These are phyloP conservation scores for Cladosporium colombiae DNA, from an alignment of 2,329 filamentous ascomycete genomes.

Conservation along the genomic window DNA sequence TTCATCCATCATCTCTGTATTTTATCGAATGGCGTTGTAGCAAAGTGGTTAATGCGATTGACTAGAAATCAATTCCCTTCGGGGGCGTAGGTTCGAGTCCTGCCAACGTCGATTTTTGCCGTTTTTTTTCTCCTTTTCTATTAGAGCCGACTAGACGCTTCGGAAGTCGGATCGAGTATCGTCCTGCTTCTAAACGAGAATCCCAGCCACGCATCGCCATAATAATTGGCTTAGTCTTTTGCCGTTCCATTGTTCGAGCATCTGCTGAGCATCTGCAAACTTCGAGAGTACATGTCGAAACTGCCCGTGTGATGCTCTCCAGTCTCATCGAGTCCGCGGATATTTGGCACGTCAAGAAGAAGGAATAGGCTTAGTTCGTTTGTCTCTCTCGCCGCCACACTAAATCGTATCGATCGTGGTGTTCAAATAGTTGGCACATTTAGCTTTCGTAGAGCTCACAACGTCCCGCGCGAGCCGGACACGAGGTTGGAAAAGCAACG, in stretches of 20 bases:
- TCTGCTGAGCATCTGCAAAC: not conserved
- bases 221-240: not conserved
- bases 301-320: not conserved
- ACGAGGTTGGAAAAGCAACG: not conserved
- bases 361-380: not conserved
- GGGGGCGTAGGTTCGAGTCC: too few relatives aligned
- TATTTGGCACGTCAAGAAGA: not conserved
- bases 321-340: not conserved
- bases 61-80: too few relatives aligned
- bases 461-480: not conserved
- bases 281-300: not conserved
- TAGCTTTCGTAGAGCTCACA: not conserved
- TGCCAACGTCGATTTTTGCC: too few relatives aligned
- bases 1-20: too few relatives aligned
- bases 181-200: not conserved
- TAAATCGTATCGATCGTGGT: not conserved
- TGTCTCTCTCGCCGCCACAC: not conserved
- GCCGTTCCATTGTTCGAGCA: not conserved
- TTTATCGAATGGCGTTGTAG: too few relatives aligned
- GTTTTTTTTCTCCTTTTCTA: too few relatives aligned
- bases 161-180: not conserved
- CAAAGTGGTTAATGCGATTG: too few relatives aligned
- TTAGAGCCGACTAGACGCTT: not conserved
- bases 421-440: not conserved
- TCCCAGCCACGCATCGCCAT: not conserved